Evolutionary conservation across 2,329 filamentous ascomycete genomes (phyloP).

Genomic region (Botrytis medusae): DNA sequence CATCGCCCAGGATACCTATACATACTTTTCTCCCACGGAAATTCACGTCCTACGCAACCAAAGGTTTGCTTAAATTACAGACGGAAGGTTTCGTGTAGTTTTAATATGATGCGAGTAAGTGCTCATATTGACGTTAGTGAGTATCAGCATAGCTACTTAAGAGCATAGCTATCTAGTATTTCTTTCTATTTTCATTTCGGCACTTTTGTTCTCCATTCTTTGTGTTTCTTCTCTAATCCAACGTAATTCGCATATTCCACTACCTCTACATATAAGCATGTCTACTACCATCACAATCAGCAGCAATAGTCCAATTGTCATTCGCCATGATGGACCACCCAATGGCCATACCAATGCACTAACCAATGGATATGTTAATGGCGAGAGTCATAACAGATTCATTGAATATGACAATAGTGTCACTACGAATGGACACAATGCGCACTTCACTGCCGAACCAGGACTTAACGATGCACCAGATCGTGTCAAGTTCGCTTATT

Average conservation of each 20-base stretch:
- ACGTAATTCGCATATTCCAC: not conserved
- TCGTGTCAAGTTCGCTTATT: slow-evolving; percentile 51
- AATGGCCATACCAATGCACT: not conserved
- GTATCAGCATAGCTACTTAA: slow-evolving; percentile 1
- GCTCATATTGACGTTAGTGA: not conserved
- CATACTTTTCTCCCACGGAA: not conserved
- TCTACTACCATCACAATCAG: slow-evolving; percentile 21
- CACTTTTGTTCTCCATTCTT: not conserved
- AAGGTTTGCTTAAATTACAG: not conserved
- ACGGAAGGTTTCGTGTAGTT: not conserved
- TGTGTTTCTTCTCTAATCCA: not conserved
- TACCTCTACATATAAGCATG: not conserved
- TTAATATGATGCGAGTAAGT: not conserved
- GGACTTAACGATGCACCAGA: slow-evolving; percentile 47
- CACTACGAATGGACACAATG: slow-evolving; percentile 18
- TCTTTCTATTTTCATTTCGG: not conserved
- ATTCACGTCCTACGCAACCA: not conserved
- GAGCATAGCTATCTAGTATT: not conserved
- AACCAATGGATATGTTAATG: slow-evolving; percentile 19
- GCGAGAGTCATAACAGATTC: not conserved
- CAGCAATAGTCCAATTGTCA: slow-evolving; percentile 18
- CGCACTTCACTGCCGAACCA: slow-evolving; percentile 34
- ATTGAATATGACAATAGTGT: slow-evolving; percentile 4
- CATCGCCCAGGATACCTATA: slow-evolving; percentile 8
- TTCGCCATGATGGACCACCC: slow-evolving; percentile 11